Conservation (phyloP, 2,329 filamentous ascomycete species). For the Talaromyces marneffei region DNA sequence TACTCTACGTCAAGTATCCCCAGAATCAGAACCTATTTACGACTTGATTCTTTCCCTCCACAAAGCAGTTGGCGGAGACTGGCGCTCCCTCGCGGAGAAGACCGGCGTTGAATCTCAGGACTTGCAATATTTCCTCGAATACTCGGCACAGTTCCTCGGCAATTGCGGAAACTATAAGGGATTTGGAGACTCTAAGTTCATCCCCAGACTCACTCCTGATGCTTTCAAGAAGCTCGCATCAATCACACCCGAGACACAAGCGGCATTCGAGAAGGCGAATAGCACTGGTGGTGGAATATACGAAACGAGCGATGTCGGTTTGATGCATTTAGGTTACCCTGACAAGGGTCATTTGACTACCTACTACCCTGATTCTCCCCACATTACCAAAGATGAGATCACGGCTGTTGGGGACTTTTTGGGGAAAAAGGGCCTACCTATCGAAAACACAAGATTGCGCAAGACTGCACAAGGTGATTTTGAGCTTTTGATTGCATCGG, state of each 20-base stretch:
- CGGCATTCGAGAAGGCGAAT: constrained; percentile 61
- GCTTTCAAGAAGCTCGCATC: constrained; percentile 60
- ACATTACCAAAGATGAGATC: constrained; percentile 71
- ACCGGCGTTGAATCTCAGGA: constrained; percentile 60
- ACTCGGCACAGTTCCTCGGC: constrained; percentile 70
- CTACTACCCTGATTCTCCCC: constrained; percentile 71
- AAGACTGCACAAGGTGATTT: constrained; percentile 61
- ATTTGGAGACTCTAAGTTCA: constrained; percentile 79
- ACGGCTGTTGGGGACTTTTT: constrained; percentile 65
- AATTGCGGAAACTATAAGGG: constrained; percentile 83
- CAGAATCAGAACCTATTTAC: constrained; percentile 74
- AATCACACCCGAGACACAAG: constrained; percentile 53
- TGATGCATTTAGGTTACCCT: constrained; percentile 71
- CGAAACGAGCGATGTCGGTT: constrained; percentile 55
- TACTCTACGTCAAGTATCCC: constrained; percentile 73
- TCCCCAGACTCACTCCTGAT: constrained; percentile 63
- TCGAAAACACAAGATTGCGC: constrained; percentile 69
- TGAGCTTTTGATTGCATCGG: constrained; percentile 70
- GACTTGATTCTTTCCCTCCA: constrained; percentile 73
- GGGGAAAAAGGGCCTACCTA: constrained; percentile 62
- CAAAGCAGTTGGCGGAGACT: constrained; percentile 62
- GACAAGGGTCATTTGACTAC: constrained; percentile 72
- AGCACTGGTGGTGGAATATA: constrained; percentile 60
- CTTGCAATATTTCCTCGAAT: constrained; percentile 65
- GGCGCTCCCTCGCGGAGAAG: constrained; percentile 60